Evolutionary conservation across 2,329 filamentous ascomycete species (phyloP), one percentile per base, ranked within the genome.

Genomic region (Fusarium sambucinum): DNA sequence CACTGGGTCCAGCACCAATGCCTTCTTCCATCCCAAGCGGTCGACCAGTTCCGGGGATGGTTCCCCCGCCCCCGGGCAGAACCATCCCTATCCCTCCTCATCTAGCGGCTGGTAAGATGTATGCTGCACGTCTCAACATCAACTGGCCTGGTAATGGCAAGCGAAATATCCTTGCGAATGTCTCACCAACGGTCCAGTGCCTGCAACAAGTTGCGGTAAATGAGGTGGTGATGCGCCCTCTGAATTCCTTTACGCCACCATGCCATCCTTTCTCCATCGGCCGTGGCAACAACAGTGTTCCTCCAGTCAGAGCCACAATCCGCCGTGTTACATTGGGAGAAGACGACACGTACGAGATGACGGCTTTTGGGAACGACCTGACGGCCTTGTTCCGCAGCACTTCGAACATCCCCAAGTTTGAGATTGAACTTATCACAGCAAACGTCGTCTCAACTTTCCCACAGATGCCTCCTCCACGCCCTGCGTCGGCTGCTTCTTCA

Each of bases 161-260:
- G 63, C 70, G 72, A 38, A 76, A 75, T 46, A 62, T 79, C 50
- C 67, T 77, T 29, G 77, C 74, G 17, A 62, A 73, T 38, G 73
- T 75, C 47, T 55, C 53, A 14, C 73, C 73, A 37, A 71, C 68
- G 27, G 35, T 86, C 70, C 84, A 82, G 5, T 65, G 56, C 16
- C 53, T 78, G 13, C 61, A 68, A 50, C 52, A 52, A 29, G 55
- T 70, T 25, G 70, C 73, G 21, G 29, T 66, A 14, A 56, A 59
- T 35, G 65, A 77, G 19, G 64, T 75, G 19, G 59, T 63, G 5
- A 47, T 58, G 23, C 66, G 66, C 12, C 62, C 66, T n/a, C 17
- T 37, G 21, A 45, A 50, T 21, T 74, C 73, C 6, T 38, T 33
- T 21, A 29, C 29, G 14, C 40, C 58, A 19, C 50, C 54, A 16